Evolutionary conservation across 1,284 basidiomycete genomes (phyloP), one percentile per base, ranked within the genome.

Genomic region (Cryptococcus hybrid): DNA sequence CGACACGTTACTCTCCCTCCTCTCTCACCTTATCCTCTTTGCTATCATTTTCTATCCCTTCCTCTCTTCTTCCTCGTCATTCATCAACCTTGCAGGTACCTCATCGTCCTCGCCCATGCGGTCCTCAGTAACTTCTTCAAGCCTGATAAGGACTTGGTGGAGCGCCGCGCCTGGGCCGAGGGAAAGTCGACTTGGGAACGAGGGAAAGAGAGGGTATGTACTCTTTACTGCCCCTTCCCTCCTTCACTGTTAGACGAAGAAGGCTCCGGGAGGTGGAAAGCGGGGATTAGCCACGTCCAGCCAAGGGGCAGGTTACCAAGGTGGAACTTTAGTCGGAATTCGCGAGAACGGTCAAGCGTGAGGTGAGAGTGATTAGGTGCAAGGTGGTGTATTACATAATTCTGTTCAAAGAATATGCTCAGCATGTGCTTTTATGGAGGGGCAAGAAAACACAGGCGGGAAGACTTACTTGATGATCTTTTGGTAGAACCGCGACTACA

Each of bases 241-340:
- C 30, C 30, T 30, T 30, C 30, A 30, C 30, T 30, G 4, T 4
- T 30, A 6, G 35, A 5, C 24, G 47, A 35, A 18, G 50, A 77
- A 24, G 82, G 80, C 43, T 81, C 80, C 0, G 82, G 79, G 76
- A 90, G 83, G 67, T 91, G 88, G 79, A 92, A 91, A 0, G 85
- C 81, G 0, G 90, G 90, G 58, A 92, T 84, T 67, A 91, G 81
- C 90, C 89, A 91, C 54, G 86, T 74, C 89, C 89, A 92, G 34
- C 87, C 86, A 74, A 92, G 84, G 63, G 88, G 85, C 1, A 89
- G 80, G 82, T 88, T 70, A 36, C 87, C 88, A 69, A 89, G 82
- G 70, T 88, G 89, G 12, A 90, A 74, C 76, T 90, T 91, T 45
- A 87, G 78, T n/a, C 88, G 82, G 34, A 90, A 81, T 73, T 91